Evolutionary conservation across 2,329 filamentous ascomycete species (phyloP).

Genomic region (Pseudopithomyces chartarum): DNA sequence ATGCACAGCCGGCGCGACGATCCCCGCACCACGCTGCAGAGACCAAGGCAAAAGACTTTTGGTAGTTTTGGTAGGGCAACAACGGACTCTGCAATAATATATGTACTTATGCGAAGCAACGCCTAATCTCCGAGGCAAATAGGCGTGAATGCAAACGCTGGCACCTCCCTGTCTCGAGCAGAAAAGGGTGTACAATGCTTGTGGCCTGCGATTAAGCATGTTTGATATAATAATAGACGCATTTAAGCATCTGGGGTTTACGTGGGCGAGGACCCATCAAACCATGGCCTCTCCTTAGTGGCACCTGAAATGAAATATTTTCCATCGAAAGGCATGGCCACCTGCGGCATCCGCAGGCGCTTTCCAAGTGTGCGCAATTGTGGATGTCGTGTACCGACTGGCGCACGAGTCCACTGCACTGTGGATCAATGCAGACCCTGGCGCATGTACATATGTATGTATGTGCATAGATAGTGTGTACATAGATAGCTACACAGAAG

Average conservation of each 20-base stretch:
- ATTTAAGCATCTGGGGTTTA: conserved; percentile 28
- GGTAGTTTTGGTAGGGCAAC: conserved; percentile 47
- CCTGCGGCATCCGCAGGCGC: conserved; percentile 8
- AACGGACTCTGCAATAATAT: not conserved
- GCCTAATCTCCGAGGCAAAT: conserved; percentile 14
- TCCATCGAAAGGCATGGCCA: conserved; percentile 8
- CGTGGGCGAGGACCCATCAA: conserved; percentile 19
- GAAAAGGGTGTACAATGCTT: not conserved
- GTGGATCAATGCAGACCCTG: not conserved
- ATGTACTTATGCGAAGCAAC: not conserved
- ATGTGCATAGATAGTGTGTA: too few relatives aligned
- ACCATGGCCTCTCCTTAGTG: conserved; percentile 14
- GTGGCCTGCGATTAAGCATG: conserved; percentile 15
- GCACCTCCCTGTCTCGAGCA: not conserved
- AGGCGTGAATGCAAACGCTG: conserved; percentile 4
- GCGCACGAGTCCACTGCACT: conserved; percentile 9
- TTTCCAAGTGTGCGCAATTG: conserved; percentile 5
- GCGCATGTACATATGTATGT: too few relatives aligned
- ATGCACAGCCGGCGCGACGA: conserved; percentile 15
- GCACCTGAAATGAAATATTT: conserved; percentile 15
- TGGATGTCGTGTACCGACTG: conserved; percentile 18
- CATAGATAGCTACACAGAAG: too few relatives aligned
- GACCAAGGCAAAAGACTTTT: conserved; percentile 29
- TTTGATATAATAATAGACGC: conserved; percentile 13
- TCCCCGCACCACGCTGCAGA: conserved; percentile 19